These are phyloP conservation scores for Lasiosphaeriaceae sp. DNA, from an alignment of 495 filamentous ascomycete species.

Conservation along the genomic window DNA sequence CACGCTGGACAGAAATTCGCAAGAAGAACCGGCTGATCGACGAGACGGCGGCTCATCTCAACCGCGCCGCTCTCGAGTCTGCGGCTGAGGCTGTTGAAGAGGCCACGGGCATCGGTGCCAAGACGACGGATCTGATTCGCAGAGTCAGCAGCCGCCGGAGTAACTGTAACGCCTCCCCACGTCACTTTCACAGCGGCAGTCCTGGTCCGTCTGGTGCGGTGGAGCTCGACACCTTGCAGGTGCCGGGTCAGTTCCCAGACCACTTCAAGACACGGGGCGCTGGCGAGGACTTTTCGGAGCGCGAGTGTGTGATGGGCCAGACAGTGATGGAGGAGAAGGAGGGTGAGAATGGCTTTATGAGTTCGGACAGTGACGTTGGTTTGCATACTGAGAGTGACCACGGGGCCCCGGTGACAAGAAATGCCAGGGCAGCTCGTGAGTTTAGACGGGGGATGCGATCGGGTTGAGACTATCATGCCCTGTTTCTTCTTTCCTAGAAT, in stretches of 20 bases:
- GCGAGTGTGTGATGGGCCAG: conserved; percentile 31
- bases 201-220: conserved; percentile 18
- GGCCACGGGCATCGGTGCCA: conserved; percentile 26
- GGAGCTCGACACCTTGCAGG: conserved; percentile 1
- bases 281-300: conserved; percentile 20
- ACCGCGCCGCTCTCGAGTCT: conserved; percentile 34
- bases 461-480: too few relatives aligned
- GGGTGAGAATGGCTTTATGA: background rate
- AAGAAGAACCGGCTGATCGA: conserved; percentile 60
- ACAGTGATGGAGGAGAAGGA: conserved; percentile 23
- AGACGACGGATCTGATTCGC: conserved; percentile 30
- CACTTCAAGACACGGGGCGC: conserved; percentile 13
- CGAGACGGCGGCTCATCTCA: conserved; percentile 34
- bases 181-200: conserved; percentile 17
- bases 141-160: conserved; percentile 34
- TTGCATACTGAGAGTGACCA: background rate
- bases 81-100: conserved; percentile 33
- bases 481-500: too few relatives aligned
- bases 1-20: conserved; percentile 67
- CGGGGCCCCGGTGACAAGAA: background rate
- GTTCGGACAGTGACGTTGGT: background rate
- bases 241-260: conserved; percentile 3
- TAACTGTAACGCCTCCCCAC: conserved; percentile 17
- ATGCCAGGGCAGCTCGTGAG: background rate
- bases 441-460: too few relatives aligned